Conservation (phyloP, 768 basidiomycete genomes). For the Sarcomyxa edulis region DNA sequence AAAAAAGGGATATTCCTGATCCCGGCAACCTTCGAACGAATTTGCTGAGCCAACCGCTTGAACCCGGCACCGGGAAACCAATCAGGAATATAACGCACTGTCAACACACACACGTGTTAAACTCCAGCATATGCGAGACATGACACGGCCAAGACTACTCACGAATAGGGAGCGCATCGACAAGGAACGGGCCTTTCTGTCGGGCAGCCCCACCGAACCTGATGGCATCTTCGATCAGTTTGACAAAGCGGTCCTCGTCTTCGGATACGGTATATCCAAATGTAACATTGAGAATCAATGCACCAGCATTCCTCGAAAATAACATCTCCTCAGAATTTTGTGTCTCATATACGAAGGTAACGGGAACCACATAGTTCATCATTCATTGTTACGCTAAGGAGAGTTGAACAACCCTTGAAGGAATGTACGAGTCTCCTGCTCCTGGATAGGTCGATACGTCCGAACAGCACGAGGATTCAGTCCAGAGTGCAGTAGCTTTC, state of each 20-base stretch:
- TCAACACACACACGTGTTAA: background rate
- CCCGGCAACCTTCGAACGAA: too few relatives aligned
- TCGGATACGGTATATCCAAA: slow-evolving; percentile 33
- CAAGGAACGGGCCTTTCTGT: slow-evolving; percentile 11
- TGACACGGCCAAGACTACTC: too few relatives aligned
- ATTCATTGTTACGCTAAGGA: too few relatives aligned
- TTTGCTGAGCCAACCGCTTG: slow-evolving; percentile 16
- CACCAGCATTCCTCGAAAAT: slow-evolving; percentile 24
- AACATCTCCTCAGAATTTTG: too few relatives aligned
- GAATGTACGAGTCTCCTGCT: slow-evolving; percentile 21
- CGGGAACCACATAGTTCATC: too few relatives aligned
- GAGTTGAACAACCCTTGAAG: slow-evolving; percentile 20
- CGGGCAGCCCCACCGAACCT: slow-evolving; percentile 9
- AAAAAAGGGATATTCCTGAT: too few relatives aligned
- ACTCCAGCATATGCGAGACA: slow-evolving; percentile 2
- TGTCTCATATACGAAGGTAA: too few relatives aligned
- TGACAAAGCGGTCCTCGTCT: slow-evolving; percentile 23
- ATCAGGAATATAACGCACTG: slow-evolving; percentile 16
- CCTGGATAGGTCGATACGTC: slow-evolving; percentile 24
- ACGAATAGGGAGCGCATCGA: slow-evolving; percentile 23
- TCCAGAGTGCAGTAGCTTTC: slow-evolving; percentile 30
- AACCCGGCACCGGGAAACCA: slow-evolving; percentile 28
- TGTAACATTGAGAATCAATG: slow-evolving; percentile 30
- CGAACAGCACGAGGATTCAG: slow-evolving; percentile 28
- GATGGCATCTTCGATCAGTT: slow-evolving; percentile 12